Conservation (phyloP, 352 stramenopile species). For the Pythium phragmitis region DNA sequence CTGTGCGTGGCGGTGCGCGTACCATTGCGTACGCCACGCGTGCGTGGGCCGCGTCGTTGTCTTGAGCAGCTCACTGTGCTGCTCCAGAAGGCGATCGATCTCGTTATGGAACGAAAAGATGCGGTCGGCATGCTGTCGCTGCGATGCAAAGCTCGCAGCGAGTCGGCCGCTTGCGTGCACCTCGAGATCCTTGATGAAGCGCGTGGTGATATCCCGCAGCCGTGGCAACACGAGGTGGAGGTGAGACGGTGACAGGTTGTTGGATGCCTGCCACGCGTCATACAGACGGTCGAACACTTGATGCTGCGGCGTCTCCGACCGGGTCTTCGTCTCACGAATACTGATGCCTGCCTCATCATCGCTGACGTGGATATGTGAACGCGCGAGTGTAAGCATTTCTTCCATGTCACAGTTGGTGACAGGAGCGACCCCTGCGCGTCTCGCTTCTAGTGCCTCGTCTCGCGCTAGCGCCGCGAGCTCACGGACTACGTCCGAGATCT, state of each 20-base stretch:
- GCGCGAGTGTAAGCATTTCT: not conserved
- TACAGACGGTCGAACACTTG: not conserved
- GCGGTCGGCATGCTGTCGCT: not conserved
- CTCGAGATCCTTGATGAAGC: constrained; percentile 1
- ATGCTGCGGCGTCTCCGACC: not conserved
- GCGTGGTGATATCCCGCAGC: not conserved
- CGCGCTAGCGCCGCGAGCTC: constrained; percentile 4
- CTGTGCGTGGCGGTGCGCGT: not conserved
- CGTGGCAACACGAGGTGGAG: not conserved
- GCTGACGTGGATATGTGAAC: not conserved
- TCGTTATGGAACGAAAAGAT: constrained; percentile 18
- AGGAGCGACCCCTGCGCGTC: too few relatives aligned
- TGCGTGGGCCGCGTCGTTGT: not conserved
- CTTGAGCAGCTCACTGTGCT: not conserved
- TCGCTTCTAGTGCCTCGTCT: not conserved
- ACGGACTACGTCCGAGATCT: constrained; percentile 8
- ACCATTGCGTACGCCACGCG: constrained; percentile 9
- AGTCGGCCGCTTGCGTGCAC: not conserved
- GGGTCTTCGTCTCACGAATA: too few relatives aligned
- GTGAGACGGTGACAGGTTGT: not conserved
- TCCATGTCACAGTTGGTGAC: not conserved
- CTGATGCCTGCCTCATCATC: not conserved
- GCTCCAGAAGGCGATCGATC: not conserved
- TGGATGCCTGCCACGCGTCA: not conserved
- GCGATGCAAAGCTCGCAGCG: not conserved